Evolutionary conservation across 2,329 filamentous ascomycete genomes (phyloP).

Genomic region (Aspergillus sp.): DNA sequence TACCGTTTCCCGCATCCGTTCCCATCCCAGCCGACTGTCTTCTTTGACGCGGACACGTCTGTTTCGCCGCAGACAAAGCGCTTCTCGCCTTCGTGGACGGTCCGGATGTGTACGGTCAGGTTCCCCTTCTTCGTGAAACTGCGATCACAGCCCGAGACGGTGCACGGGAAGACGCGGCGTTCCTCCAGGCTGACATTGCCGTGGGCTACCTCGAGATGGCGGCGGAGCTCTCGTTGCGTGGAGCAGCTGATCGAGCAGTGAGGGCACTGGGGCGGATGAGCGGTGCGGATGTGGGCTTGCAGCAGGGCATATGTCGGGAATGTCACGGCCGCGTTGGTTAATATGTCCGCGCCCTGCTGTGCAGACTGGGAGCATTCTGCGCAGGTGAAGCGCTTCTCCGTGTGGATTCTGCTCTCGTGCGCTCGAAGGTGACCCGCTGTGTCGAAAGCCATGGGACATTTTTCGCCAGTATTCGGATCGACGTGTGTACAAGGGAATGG

Average conservation of each 20-base stretch:
- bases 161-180: conserved; percentile 66
- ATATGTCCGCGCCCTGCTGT: conserved; percentile 18
- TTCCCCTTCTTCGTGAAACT: conserved; percentile 83
- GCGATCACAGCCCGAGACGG: conserved; percentile 67
- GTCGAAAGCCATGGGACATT: conserved; percentile 71
- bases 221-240: conserved; percentile 66
- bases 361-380: conserved; percentile 61
- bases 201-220: conserved; percentile 77
- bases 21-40: conserved; percentile 64
- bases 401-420: conserved; percentile 70
- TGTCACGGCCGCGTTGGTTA: conserved; percentile 44
- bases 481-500: conserved; percentile 68
- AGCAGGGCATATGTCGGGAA: conserved; percentile 74
- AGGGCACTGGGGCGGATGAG: conserved; percentile 70
- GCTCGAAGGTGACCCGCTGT: conserved; percentile 68
- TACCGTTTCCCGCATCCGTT: conserved; percentile 74
- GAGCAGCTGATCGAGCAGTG: conserved; percentile 70
- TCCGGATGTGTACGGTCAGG: conserved; percentile 73
- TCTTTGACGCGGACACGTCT: conserved; percentile 57
- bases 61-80: conserved; percentile 77
- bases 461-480: conserved; percentile 51
- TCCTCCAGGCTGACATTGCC: conserved; percentile 59
- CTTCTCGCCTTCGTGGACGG: conserved; percentile 69
- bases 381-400: conserved; percentile 71
- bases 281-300: conserved; percentile 68